These are phyloP conservation scores for Fusarium scirpi DNA, from an alignment of 2,329 filamentous ascomycete genomes.

Conservation along the genomic window DNA sequence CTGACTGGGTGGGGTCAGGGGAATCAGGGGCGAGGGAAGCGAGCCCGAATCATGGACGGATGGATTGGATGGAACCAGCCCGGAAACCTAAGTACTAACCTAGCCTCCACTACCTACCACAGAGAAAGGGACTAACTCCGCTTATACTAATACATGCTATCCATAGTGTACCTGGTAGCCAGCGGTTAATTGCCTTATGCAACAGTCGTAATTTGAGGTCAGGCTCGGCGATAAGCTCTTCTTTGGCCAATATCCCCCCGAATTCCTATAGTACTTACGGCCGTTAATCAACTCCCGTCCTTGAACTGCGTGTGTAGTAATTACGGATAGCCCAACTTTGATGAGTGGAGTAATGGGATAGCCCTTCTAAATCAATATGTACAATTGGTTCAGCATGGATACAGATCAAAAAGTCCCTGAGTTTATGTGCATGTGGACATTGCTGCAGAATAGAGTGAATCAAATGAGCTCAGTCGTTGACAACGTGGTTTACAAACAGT, in stretches of 20 bases:
- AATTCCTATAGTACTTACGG: background rate
- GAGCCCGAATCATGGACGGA: background rate
- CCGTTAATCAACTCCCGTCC: background rate
- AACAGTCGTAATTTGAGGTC: background rate
- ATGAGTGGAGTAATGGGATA: background rate
- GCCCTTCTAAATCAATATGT: background rate
- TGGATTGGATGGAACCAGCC: background rate
- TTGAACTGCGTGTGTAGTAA: background rate
- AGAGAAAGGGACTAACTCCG: conserved; percentile 7
- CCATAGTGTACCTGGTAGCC: background rate
- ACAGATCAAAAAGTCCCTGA: background rate
- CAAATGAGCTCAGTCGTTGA: background rate
- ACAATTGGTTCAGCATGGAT: background rate
- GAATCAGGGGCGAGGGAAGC: conserved; percentile 25
- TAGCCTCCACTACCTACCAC: background rate
- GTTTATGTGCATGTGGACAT: background rate
- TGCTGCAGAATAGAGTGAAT: background rate
- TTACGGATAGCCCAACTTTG: no score
- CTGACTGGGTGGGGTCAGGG: conserved; percentile 26
- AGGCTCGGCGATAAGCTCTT: background rate
- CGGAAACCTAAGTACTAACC: background rate
- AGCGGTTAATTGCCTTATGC: background rate
- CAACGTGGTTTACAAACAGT: background rate
- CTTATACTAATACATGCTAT: background rate
- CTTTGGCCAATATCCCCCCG: background rate